These are phyloP conservation scores for Fraxinus angustifolia DNA, from an alignment of 305 asterid species.

Conservation along the genomic window DNA sequence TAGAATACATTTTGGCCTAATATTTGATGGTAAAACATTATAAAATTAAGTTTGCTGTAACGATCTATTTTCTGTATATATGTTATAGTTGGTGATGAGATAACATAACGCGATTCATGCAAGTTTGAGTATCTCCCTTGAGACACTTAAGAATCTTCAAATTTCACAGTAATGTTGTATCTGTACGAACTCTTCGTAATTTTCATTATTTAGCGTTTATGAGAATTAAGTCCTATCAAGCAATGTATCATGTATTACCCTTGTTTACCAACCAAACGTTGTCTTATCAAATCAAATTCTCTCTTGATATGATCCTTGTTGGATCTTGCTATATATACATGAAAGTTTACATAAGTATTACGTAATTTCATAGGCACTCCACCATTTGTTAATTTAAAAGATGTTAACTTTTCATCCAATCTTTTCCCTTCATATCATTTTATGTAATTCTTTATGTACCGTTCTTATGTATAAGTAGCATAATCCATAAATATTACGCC, in stretches of 20 bases:
- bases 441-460: no score
- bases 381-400: no score
- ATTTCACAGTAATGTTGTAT: background rate
- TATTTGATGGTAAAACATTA: background rate
- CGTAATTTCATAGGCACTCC: no score
- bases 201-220: background rate
- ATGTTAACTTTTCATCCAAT: no score
- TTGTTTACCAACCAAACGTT: background rate
- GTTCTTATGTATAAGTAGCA: no score
- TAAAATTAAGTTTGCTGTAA: background rate
- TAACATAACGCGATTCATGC: conserved; percentile 35
- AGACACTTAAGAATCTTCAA: background rate
- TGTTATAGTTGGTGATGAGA: no score
- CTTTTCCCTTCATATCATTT: no score
- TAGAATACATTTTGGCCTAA: background rate
- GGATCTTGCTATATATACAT: no score
- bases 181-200: background rate
- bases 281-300: background rate
- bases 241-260: background rate
- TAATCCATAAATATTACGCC: background rate
- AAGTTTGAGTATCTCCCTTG: conserved; percentile 50
- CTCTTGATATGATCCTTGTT: background rate
- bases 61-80: background rate
- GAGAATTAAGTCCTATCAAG: background rate
- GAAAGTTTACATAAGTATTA: no score